Evolutionary conservation across 2,329 filamentous ascomycete species (phyloP).

Genomic region (Pyrenophora seminiperda): DNA sequence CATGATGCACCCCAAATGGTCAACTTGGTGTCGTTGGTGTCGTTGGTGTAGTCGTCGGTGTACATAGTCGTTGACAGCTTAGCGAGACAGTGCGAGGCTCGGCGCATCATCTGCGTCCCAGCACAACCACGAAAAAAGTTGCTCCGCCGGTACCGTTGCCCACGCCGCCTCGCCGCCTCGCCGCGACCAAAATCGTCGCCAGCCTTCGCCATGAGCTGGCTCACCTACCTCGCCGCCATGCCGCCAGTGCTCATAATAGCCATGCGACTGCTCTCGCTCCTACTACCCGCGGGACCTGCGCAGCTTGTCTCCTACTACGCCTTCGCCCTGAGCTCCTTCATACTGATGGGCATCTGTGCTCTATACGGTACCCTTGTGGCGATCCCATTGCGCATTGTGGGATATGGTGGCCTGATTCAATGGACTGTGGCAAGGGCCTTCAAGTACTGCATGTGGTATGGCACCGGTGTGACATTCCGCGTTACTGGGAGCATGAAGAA

Average conservation of each 20-base stretch:
- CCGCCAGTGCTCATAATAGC: constrained; percentile 36
- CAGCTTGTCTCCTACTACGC: constrained; percentile 65
- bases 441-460: constrained; percentile 74
- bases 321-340: constrained; percentile 59
- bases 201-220: constrained; percentile 37
- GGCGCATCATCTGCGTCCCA: constrained; percentile 20
- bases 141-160: constrained; percentile 6
- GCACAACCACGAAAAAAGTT: constrained; percentile 25
- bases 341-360: constrained; percentile 52
- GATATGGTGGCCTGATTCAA: constrained; percentile 78
- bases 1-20: too few species aligned
- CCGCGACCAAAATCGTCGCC: constrained; percentile 2
- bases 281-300: constrained; percentile 36
- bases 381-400: constrained; percentile 70
- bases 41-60: too few species aligned
- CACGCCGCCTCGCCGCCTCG: not conserved
- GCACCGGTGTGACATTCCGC: constrained; percentile 78
- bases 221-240: constrained; percentile 37
- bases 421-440: constrained; percentile 82
- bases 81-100: constrained; percentile 26
- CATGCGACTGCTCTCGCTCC: constrained; percentile 35
- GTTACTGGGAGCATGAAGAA: constrained; percentile 57
- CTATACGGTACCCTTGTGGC: constrained; percentile 78
- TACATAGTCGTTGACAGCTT: constrained; percentile 13
- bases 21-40: not conserved